A percentile compares a stretch with the other conserved stretches of the same genome.
These are phyloP conservation scores for Amphichorda felina DNA, from an alignment of 2,329 filamentous ascomycete species.

Conservation along the genomic window DNA sequence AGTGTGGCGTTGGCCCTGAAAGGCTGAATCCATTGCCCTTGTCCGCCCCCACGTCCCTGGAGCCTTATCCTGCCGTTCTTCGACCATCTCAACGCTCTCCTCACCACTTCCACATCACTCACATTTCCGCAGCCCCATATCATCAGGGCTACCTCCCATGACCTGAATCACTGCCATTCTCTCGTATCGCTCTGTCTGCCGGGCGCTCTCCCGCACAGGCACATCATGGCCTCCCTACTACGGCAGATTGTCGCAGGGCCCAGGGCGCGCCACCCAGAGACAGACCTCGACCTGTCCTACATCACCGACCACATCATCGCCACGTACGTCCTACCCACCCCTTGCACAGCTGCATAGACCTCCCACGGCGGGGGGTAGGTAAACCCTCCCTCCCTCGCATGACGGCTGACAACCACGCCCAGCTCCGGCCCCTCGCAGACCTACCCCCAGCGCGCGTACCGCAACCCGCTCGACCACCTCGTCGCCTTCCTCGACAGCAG, in stretches of 20 bases:
- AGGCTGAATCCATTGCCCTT: no score
- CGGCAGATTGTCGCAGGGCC: conserved; percentile 88
- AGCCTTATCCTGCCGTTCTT: background rate
- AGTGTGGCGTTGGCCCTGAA: no score
- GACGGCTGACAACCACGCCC: conserved; percentile 7
- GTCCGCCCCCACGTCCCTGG: no score
- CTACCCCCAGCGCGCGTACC: conserved; percentile 85
- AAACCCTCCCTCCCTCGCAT: no score
- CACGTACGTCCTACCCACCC: conserved; percentile 29
- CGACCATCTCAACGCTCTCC: no score
- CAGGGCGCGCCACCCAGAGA: conserved; percentile 71
- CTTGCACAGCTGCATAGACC: background rate
- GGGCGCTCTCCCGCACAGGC: no score
- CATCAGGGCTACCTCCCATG: no score
- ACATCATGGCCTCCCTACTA: conserved; percentile 58
- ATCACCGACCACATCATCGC: conserved; percentile 70
- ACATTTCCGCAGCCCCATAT: no score
- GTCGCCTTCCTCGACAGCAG: conserved; percentile 80
- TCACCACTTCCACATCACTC: no score
- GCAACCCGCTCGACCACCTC: conserved; percentile 80
- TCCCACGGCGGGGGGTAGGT: no score
- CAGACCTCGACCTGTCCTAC: conserved; percentile 89
- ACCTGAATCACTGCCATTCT: no score
- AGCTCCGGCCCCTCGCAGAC: conserved; percentile 85
- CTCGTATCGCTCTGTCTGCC: no score